phyloP scores from a whole-genome alignment of 2,329 filamentous ascomycete species.

The Aspergillus calidoustus region DNA sequence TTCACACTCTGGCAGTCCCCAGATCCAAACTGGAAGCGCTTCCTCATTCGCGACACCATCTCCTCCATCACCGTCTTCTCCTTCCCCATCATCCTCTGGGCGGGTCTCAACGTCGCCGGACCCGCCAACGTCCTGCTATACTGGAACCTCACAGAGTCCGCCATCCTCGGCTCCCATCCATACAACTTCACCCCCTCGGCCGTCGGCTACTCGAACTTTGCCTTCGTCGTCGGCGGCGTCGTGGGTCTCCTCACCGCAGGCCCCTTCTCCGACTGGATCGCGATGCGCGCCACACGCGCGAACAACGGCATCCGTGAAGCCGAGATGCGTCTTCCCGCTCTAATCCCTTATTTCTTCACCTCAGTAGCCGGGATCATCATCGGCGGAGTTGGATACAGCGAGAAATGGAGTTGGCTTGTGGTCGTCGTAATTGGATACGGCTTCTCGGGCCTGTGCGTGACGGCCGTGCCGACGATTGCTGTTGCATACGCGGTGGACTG shows the following conservation, averaged over 20 bases:
- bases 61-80: neutral
- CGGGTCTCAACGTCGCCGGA: neutral
- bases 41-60: conserved; percentile 10
- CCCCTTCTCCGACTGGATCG: conserved; percentile 11
- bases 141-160: conserved; percentile 14
- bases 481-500: conserved; percentile 15
- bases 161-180: conserved; percentile 3
- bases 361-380: neutral
- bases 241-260: conserved; percentile 10
- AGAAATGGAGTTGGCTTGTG: conserved; percentile 8
- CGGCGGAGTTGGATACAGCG: neutral
- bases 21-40: neutral
- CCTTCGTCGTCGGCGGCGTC: conserved; percentile 2
- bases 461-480: conserved; percentile 1
- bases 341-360: neutral
- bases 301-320: conserved; percentile 12
- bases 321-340: conserved; percentile 11
- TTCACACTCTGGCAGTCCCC: conserved; percentile 6
- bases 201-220: conserved; percentile 16
- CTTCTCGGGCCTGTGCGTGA: conserved; percentile 1
- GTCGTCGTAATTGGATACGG: conserved; percentile 8
- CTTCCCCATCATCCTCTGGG: conserved; percentile 14
- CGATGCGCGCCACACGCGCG: neutral
- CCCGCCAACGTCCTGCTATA: conserved; percentile 12
- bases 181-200: conserved; percentile 2